Percentiles rank a stretch among this genome's conserved stretches.
Conservation (phyloP, 768 basidiomycete genomes). For the Sporobolomyces roseus region DNA sequence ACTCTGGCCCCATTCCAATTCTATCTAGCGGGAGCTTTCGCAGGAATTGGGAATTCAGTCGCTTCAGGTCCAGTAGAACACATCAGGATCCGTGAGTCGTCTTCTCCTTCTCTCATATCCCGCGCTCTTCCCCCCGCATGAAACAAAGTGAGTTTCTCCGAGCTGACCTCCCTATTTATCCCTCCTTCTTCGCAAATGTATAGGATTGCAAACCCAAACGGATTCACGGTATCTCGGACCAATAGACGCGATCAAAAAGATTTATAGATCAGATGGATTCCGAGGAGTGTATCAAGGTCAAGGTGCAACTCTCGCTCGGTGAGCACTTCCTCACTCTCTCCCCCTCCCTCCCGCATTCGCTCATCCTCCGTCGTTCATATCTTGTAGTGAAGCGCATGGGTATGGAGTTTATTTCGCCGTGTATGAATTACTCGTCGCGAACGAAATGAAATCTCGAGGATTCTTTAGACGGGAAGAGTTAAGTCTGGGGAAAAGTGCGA, state of each 20-base stretch:
- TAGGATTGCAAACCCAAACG: slow-evolving; percentile 88
- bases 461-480: slow-evolving; percentile 57
- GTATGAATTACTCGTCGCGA: slow-evolving; percentile 87
- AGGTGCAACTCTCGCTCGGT: slow-evolving; percentile 69
- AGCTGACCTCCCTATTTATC: no score
- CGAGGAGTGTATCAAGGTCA: slow-evolving; percentile 90
- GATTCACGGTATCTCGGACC: slow-evolving; percentile 70
- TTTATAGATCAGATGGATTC: slow-evolving; percentile 69
- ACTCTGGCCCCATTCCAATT: slow-evolving; percentile 63
- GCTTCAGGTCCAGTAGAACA: slow-evolving; percentile 97
- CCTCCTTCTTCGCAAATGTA: no score
- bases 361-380: no score
- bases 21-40: slow-evolving; percentile 70
- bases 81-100: slow-evolving; percentile 80
- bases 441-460: slow-evolving; percentile 59
- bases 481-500: slow-evolving; percentile 67
- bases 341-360: not conserved
- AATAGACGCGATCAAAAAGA: slow-evolving; percentile 80
- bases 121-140: no score
- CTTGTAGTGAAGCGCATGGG: slow-evolving; percentile 63
- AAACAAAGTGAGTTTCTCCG: no score
- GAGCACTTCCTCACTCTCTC: slow-evolving; percentile 31
- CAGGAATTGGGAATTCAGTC: slow-evolving; percentile 83
- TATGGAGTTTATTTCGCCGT: slow-evolving; percentile 86
- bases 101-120: not conserved